phyloP scores from a whole-genome alignment of 495 filamentous ascomycete genomes.

The Hypoxylon perforatum region DNA sequence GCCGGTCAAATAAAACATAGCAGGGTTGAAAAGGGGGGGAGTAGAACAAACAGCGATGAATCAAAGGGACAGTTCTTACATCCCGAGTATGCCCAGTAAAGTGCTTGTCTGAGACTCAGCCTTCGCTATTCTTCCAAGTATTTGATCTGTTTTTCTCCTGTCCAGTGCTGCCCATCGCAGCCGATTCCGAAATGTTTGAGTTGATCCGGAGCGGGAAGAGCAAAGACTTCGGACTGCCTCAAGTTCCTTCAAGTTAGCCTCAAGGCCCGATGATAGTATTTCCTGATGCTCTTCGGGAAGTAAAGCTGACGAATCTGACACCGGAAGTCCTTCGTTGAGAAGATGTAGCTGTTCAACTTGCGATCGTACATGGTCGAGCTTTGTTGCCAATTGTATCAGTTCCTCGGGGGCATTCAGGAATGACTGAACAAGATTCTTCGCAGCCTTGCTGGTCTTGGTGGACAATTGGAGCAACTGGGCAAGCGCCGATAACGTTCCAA shows the following conservation, averaged over 20 bases:
- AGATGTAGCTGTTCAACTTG: background rate
- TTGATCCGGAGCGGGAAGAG: background rate
- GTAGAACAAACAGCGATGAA: background rate
- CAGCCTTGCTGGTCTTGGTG: slow-evolving; percentile 3
- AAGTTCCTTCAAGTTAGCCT: too few relatives aligned
- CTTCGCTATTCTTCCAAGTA: background rate
- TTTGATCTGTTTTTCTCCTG: background rate
- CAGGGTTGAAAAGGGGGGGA: background rate
- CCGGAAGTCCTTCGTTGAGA: background rate
- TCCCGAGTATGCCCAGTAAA: background rate
- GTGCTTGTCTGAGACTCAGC: background rate
- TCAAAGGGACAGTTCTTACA: background rate
- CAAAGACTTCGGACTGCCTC: background rate
- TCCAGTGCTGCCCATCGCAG: background rate
- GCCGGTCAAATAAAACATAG: too few relatives aligned
- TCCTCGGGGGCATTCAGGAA: background rate
- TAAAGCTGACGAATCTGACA: background rate
- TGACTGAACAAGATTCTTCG: background rate
- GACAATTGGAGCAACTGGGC: background rate
- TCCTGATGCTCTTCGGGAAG: background rate
- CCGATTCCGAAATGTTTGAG: background rate
- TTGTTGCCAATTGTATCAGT: background rate
- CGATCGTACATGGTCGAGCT: background rate
- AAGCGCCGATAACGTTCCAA: too few relatives aligned
- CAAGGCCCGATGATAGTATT: background rate